Evolutionary conservation across 2,329 filamentous ascomycete species (phyloP).

Genomic region (Hymenoscyphus infarciens): DNA sequence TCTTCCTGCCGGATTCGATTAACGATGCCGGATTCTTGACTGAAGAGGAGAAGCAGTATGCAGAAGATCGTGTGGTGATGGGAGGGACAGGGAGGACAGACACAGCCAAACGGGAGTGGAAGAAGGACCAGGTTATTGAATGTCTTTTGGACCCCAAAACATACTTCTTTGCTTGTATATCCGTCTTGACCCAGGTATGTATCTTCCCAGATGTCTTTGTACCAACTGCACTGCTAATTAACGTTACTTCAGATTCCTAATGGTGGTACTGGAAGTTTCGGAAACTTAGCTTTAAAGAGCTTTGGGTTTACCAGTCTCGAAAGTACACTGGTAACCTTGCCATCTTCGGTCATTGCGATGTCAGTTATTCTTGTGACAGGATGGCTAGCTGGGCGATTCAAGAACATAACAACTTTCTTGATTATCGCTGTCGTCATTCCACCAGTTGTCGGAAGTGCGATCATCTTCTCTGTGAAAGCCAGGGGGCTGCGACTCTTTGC

Average conservation of each 20-base stretch:
- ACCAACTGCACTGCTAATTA: slow-evolving; percentile 11
- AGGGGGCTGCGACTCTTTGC: slow-evolving; percentile 31
- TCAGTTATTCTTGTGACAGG: slow-evolving; percentile 24
- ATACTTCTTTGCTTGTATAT: slow-evolving; percentile 51
- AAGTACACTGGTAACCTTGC: slow-evolving; percentile 32
- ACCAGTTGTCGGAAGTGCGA: slow-evolving; percentile 28
- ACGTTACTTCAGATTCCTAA: slow-evolving; percentile 48
- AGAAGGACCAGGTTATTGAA: slow-evolving; percentile 46
- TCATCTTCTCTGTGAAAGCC: slow-evolving; percentile 26
- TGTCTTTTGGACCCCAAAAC: slow-evolving; percentile 56
- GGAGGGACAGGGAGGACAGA: slow-evolving; percentile 51
- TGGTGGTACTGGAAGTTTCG: slow-evolving; percentile 57
- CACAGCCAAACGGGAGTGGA: slow-evolving; percentile 45
- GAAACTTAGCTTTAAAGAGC: slow-evolving; percentile 42
- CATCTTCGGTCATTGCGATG: slow-evolving; percentile 24
- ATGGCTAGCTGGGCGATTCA: slow-evolving; percentile 37
- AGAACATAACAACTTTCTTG: slow-evolving; percentile 26
- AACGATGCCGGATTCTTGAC: slow-evolving; percentile 56
- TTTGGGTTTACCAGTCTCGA: slow-evolving; percentile 37
- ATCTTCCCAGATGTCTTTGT: background rate
- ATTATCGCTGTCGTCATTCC: slow-evolving; percentile 24
- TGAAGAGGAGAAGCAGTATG: slow-evolving; percentile 45
- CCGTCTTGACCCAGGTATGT: slow-evolving; percentile 44
- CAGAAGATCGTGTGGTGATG: slow-evolving; percentile 44
- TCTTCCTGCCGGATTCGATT: slow-evolving; percentile 51